Evolutionary conservation across 2,329 filamentous ascomycete genomes (phyloP).

Genomic region (Mycosphaerella sp.): DNA sequence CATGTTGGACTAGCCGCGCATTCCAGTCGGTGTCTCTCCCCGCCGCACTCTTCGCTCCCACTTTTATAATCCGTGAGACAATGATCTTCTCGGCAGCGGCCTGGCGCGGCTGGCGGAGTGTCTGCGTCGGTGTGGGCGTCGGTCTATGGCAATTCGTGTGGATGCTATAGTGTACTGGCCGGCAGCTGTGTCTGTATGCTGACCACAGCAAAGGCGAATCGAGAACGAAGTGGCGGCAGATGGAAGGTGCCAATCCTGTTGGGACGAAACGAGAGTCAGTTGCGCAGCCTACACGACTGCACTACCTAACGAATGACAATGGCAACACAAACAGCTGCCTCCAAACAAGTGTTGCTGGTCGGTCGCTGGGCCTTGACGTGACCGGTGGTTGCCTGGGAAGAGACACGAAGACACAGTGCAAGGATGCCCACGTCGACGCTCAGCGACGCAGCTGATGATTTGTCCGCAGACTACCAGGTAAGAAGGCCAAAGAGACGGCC

Average conservation of each 20-base stretch:
- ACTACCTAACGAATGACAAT: not conserved
- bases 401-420: not conserved
- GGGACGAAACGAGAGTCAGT: not conserved
- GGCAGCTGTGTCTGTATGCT: not conserved
- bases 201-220: not conserved
- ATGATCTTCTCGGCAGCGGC: not conserved
- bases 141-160: too few relatives aligned
- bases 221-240: not conserved
- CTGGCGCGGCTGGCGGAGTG: not conserved
- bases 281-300: not conserved
- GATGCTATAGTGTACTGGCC: too few relatives aligned
- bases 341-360: not conserved
- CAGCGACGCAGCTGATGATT: not conserved
- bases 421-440: not conserved
- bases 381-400: constrained; percentile 1
- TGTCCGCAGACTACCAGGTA: not conserved
- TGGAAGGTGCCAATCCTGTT: not conserved
- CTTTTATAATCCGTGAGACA: not conserved
- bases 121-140: not conserved
- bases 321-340: not conserved
- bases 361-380: not conserved
- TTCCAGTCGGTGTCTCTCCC: constrained; percentile 11
- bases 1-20: constrained; percentile 13
- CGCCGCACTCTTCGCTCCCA: not conserved
- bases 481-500: not conserved